Percentiles rank a stretch among this genome's conserved stretches.
These are phyloP conservation scores for Quercus rubra DNA, from an alignment of 306 rosid genomes.

Conservation along the genomic window DNA sequence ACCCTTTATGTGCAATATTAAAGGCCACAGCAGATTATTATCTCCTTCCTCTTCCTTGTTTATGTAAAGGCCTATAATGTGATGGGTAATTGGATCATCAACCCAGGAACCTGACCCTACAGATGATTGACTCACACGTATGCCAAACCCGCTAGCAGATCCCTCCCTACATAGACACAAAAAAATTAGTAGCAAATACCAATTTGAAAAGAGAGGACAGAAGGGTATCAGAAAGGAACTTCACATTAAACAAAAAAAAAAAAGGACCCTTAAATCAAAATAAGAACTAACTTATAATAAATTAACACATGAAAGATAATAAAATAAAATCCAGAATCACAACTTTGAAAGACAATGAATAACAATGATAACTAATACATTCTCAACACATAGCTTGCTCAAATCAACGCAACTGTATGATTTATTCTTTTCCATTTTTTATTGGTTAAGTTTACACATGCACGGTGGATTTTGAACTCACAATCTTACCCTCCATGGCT, in stretches of 20 bases:
- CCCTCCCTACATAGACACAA: conserved; percentile 59
- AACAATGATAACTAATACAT: not conserved
- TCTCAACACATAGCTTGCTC: not conserved
- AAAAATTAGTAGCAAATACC: not conserved
- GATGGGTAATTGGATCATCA: conserved; percentile 90
- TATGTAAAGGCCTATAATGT: conserved; percentile 62
- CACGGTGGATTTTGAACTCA: too few species aligned
- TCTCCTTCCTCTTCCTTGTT: conserved; percentile 50
- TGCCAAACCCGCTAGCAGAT: conserved; percentile 69
- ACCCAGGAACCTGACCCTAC: conserved; percentile 90
- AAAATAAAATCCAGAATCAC: not conserved
- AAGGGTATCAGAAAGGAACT: not conserved
- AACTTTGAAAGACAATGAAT: not conserved
- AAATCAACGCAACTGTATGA: not conserved
- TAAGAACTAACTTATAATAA: not conserved
- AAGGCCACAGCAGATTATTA: conserved; percentile 74
- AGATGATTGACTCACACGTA: conserved; percentile 64
- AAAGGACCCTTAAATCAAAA: too few species aligned
- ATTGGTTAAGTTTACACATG: too few species aligned
- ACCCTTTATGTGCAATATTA: conserved; percentile 71
- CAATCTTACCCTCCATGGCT: too few species aligned
- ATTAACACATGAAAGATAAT: not conserved
- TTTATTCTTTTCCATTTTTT: not conserved
- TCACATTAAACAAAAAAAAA: not conserved
- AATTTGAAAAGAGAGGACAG: not conserved